These are phyloP conservation scores for Litsea cubeba DNA, from an alignment of 164 flowering plant genomes.

Conservation along the genomic window DNA sequence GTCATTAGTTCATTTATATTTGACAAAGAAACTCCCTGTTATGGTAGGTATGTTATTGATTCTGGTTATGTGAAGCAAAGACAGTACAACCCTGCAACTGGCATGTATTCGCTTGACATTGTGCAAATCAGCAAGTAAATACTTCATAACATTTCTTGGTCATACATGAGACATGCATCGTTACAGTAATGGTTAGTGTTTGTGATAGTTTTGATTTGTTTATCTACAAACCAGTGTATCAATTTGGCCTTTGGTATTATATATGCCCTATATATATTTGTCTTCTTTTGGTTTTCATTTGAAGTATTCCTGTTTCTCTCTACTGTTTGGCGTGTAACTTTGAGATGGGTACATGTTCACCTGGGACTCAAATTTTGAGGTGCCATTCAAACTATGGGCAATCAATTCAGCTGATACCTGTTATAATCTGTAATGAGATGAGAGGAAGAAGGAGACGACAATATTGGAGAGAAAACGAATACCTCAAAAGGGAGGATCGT, in stretches of 20 bases:
- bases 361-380: too few relatives aligned
- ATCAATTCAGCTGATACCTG: not conserved
- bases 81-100: constrained; percentile 85
- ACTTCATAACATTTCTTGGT: not conserved
- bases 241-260: not conserved
- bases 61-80: constrained; percentile 95
- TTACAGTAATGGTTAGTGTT: not conserved
- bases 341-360: not conserved
- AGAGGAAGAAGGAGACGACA: too few relatives aligned
- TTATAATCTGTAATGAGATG: too few relatives aligned
- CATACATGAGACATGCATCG: not conserved
- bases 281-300: not conserved
- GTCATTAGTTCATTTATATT: too few relatives aligned
- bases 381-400: not conserved
- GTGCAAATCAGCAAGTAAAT: constrained; percentile 85
- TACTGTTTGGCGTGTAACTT: not conserved
- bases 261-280: not conserved
- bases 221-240: not conserved
- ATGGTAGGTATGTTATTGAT: constrained; percentile 88
- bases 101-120: constrained; percentile 98
- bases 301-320: not conserved
- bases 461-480: too few relatives aligned
- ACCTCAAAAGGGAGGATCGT: too few relatives aligned
- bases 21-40: not conserved
- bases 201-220: not conserved